phyloP scores from a whole-genome alignment of 441 rosid genomes.

The Eutrema salsugineum region DNA sequence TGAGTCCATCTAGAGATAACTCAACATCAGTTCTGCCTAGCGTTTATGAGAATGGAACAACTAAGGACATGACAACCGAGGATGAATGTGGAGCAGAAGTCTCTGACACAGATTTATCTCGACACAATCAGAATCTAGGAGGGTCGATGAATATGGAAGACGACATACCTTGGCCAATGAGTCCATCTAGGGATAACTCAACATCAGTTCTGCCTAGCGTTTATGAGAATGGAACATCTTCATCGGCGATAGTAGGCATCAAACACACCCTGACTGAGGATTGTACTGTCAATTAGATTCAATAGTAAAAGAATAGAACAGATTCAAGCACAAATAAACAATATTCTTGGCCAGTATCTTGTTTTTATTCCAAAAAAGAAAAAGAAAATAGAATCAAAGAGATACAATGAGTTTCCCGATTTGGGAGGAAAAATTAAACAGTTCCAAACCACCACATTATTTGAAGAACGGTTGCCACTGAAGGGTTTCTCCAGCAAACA shows the following conservation, averaged over 20 bases:
- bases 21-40: background rate
- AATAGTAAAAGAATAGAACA: background rate
- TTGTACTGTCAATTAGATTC: constrained; percentile 12
- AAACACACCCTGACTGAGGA: constrained; percentile 13
- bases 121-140: constrained; percentile 8
- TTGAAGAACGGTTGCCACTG: constrained; percentile 51
- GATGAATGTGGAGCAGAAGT: constrained; percentile 1
- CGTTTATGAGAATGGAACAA: constrained; percentile 9
- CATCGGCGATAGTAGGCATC: background rate
- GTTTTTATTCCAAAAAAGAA: constrained; percentile 15
- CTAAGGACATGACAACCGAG: background rate
- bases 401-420: background rate
- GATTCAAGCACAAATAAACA: background rate
- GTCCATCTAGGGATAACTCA: constrained; percentile 5
- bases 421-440: background rate
- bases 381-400: background rate
- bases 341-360: constrained; percentile 11
- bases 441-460: constrained; percentile 2
- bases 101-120: background rate
- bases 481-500: constrained; percentile 85
- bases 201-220: background rate
- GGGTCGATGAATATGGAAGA: constrained; percentile 13
- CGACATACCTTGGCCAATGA: constrained; percentile 20
- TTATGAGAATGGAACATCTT: constrained; percentile 24
- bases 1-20: constrained; percentile 10